Evolutionary conservation across 2,329 filamentous ascomycete species (phyloP).

Genomic region (Neobulgaria alba): DNA sequence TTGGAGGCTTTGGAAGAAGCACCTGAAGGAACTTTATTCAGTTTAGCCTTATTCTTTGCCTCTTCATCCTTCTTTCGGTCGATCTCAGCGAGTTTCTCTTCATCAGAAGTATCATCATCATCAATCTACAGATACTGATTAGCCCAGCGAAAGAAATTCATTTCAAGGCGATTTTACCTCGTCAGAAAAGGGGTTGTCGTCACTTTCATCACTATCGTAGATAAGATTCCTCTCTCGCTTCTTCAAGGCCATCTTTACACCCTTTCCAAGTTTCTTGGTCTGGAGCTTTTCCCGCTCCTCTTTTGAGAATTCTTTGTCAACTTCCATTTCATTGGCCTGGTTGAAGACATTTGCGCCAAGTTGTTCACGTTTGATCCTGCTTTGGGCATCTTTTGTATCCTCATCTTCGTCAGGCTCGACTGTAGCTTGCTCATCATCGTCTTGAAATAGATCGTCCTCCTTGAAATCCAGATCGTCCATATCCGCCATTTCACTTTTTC

Average conservation of each 20-base stretch:
- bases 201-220: constrained; percentile 69
- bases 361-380: constrained; percentile 69
- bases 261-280: constrained; percentile 64
- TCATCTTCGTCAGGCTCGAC: constrained; percentile 77
- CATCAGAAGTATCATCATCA: constrained; percentile 39
- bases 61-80: constrained; percentile 53
- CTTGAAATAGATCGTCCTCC: constrained; percentile 68
- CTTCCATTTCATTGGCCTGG: constrained; percentile 57
- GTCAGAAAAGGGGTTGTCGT: constrained; percentile 45
- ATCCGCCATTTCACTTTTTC: constrained; percentile 56
- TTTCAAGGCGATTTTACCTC: constrained; percentile 33
- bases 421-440: constrained; percentile 73
- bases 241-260: constrained; percentile 69
- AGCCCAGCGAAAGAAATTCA: constrained; percentile 9
- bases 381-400: constrained; percentile 62
- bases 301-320: constrained; percentile 62
- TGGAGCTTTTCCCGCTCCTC: constrained; percentile 64
- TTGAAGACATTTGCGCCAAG: constrained; percentile 80
- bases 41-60: constrained; percentile 43
- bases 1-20: constrained; percentile 62
- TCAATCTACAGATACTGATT: constrained; percentile 37
- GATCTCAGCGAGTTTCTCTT: constrained; percentile 54
- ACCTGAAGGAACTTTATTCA: constrained; percentile 36
- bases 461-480: constrained; percentile 62
- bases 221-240: constrained; percentile 81